These are phyloP conservation scores for Melanogaster broomeanus DNA, from an alignment of 768 basidiomycete species.

Conservation along the genomic window DNA sequence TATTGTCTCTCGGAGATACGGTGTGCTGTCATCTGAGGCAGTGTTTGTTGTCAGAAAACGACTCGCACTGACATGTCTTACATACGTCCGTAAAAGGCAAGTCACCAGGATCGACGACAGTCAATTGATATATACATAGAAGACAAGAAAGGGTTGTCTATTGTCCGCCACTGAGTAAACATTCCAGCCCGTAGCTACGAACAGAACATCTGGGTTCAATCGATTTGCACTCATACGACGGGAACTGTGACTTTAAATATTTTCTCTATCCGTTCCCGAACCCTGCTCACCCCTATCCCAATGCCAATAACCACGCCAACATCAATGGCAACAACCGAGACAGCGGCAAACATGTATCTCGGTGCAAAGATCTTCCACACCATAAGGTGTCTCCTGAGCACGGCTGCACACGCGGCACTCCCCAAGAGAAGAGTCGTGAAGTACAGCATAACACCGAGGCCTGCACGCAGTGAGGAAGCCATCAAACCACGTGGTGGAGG, in stretches of 20 bases:
- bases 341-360: slow-evolving; percentile 80
- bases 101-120: not conserved
- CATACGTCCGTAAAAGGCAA: not conserved
- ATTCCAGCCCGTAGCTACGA: not conserved
- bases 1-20: not conserved
- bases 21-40: not conserved
- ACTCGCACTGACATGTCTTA: not conserved
- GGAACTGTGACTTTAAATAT: slow-evolving; percentile 16
- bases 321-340: slow-evolving; percentile 71
- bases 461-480: slow-evolving; percentile 49
- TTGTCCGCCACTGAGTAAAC: too few relatives aligned
- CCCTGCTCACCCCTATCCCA: slow-evolving; percentile 22
- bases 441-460: slow-evolving; percentile 69
- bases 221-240: too few relatives aligned
- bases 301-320: slow-evolving; percentile 39
- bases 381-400: slow-evolving; percentile 86
- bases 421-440: slow-evolving; percentile 66
- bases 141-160: not conserved
- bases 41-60: not conserved
- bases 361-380: slow-evolving; percentile 99
- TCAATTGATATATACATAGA: too few relatives aligned
- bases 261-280: slow-evolving; percentile 20
- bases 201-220: not conserved
- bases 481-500: slow-evolving; percentile 28
- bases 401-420: slow-evolving; percentile 70